Evolutionary conservation across 768 basidiomycete genomes (phyloP).

Genomic region (Bullera alba): DNA sequence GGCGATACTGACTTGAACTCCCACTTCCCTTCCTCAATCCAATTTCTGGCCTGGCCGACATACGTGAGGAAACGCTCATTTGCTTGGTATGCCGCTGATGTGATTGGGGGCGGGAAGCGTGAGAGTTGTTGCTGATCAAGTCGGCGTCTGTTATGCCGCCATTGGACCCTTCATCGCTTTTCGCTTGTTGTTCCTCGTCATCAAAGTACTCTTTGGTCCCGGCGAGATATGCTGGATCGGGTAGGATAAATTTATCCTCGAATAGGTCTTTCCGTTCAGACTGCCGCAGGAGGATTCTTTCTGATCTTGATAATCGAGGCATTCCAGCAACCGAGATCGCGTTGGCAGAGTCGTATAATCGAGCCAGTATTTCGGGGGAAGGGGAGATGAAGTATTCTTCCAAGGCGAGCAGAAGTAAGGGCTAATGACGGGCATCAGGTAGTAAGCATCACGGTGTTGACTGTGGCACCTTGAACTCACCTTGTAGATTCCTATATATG

Average conservation of each 20-base stretch:
- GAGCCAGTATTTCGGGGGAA: constrained; percentile 79
- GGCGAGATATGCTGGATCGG: too few species aligned
- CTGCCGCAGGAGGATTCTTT: constrained; percentile 80
- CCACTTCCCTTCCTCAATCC: constrained; percentile 12
- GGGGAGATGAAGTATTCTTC: constrained; percentile 90
- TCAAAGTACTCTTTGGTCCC: constrained; percentile 12
- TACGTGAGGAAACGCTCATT: neutral
- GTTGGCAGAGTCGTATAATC: constrained; percentile 88
- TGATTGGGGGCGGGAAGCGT: neutral
- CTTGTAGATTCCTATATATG: constrained; percentile 94
- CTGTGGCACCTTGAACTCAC: constrained; percentile 46
- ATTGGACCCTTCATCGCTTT: too few species aligned
- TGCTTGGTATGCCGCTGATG: neutral
- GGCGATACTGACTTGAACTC: constrained; percentile 6
- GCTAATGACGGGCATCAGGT: constrained; percentile 51
- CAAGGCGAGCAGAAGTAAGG: constrained; percentile 83
- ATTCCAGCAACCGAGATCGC: constrained; percentile 76
- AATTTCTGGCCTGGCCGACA: neutral
- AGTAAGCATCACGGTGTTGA: neutral
- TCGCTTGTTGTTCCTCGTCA: constrained; percentile 8
- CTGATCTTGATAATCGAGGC: constrained; percentile 68
- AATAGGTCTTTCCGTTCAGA: constrained; percentile 91
- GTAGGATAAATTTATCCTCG: constrained; percentile 68
- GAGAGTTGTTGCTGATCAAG: neutral
- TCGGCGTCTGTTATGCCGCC: too few species aligned